Evolutionary conservation across 768 basidiomycete species (phyloP).

Genomic region (Panaeolus papilionaceus): DNA sequence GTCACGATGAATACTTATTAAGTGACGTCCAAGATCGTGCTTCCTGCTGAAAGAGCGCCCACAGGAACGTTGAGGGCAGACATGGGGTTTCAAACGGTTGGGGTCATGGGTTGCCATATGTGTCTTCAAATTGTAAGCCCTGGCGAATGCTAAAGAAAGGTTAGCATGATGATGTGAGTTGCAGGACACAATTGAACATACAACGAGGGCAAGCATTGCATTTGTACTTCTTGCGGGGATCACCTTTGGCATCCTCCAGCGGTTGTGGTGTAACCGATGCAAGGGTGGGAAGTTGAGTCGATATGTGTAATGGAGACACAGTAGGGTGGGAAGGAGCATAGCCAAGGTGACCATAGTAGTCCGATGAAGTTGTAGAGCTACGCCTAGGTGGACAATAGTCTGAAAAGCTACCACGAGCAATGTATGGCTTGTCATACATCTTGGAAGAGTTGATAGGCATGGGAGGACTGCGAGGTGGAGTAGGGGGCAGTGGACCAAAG

Average conservation of each 20-base stretch:
- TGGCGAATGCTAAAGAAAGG: constrained; percentile 73
- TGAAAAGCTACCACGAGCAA: constrained; percentile 61
- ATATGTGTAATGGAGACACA: constrained; percentile 63
- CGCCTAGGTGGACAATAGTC: constrained; percentile 66
- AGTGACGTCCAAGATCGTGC: constrained; percentile 91
- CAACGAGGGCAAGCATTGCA: constrained; percentile 79
- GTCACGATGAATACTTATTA: constrained; percentile 84
- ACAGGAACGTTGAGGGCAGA: constrained; percentile 86
- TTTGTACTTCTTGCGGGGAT: constrained; percentile 80
- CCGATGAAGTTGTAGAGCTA: constrained; percentile 47
- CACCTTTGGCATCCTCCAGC: constrained; percentile 58
- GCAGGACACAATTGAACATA: constrained; percentile 35
- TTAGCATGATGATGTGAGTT: constrained; percentile 6
- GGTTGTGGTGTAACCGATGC: constrained; percentile 51
- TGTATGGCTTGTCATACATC: constrained; percentile 41
- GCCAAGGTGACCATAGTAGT: constrained; percentile 55
- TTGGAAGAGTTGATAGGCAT: constrained; percentile 40
- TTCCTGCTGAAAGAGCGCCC: constrained; percentile 93
- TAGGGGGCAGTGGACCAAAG: constrained; percentile 63
- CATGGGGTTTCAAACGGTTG: constrained; percentile 86
- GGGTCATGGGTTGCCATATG: constrained; percentile 96
- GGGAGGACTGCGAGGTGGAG: constrained; percentile 60
- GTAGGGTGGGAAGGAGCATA: constrained; percentile 55
- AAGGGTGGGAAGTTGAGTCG: constrained; percentile 53
- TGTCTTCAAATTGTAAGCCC: constrained; percentile 95